Conservation (phyloP, 169 alveolate genomes). For the Eimeria falciformis region DNA sequence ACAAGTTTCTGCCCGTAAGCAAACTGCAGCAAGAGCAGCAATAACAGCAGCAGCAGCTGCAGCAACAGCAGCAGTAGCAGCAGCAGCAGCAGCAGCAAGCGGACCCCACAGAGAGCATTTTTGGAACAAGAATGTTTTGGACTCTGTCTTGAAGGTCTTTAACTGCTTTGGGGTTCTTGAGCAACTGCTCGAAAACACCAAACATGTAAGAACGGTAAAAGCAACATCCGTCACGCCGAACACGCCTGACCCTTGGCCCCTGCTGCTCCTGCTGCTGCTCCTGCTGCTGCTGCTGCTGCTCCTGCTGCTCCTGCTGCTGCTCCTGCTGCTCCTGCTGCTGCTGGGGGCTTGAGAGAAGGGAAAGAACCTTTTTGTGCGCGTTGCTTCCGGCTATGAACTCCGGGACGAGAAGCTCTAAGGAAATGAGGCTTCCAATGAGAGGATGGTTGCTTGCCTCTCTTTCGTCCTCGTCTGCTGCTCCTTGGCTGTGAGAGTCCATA, state of each 20-base stretch:
- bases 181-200: constrained; percentile 60
- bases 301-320: constrained; percentile 62
- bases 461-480: constrained; percentile 38
- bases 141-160: not conserved
- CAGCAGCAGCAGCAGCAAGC: constrained; percentile 21
- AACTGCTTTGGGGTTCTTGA: not conserved
- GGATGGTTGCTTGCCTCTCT: constrained; percentile 13
- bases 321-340: constrained; percentile 37
- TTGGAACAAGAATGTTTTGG: not conserved
- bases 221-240: constrained; percentile 78
- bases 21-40: not conserved
- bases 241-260: constrained; percentile 38
- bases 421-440: constrained; percentile 18
- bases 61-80: constrained; percentile 25
- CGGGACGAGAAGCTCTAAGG: not conserved
- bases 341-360: not conserved
- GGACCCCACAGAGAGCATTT: constrained; percentile 1
- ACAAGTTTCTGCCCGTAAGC: not conserved
- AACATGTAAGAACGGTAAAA: constrained; percentile 73
- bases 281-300: constrained; percentile 59
- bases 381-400: constrained; percentile 57
- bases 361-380: not conserved
- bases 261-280: constrained; percentile 48
- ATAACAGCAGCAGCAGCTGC: not conserved
- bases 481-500: not conserved